Evolutionary conservation across 2,329 filamentous ascomycete genomes (phyloP).

Genomic region (Eutypella sp.): DNA sequence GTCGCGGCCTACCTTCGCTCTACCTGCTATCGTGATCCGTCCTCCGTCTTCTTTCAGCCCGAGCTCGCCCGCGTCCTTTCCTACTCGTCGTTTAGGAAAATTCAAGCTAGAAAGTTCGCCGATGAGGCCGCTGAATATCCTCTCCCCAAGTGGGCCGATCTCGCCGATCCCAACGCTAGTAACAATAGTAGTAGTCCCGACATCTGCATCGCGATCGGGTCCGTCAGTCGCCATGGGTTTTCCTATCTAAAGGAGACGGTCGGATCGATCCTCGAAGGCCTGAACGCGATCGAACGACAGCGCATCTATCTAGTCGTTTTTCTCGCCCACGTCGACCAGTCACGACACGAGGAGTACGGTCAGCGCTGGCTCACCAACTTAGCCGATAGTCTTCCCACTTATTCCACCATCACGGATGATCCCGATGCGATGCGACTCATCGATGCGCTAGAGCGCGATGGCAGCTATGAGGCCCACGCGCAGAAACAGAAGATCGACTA

Average conservation of each 20-base stretch:
- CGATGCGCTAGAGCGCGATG: slow-evolving; percentile 9
- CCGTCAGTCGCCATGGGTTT: slow-evolving; percentile 16
- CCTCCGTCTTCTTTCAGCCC: slow-evolving; percentile 19
- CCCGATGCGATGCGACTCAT: slow-evolving; percentile 7
- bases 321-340: slow-evolving; percentile 17
- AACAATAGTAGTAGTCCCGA: slow-evolving; percentile 6
- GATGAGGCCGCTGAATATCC: slow-evolving; percentile 14
- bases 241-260: slow-evolving; percentile 20
- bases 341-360: slow-evolving; percentile 13
- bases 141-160: slow-evolving; percentile 9
- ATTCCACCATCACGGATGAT: slow-evolving; percentile 6
- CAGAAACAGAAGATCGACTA: slow-evolving; percentile 20
- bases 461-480: slow-evolving; percentile 13
- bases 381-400: slow-evolving; percentile 16
- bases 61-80: slow-evolving; percentile 17
- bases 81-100: slow-evolving; percentile 19
- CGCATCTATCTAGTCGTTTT: slow-evolving; percentile 18
- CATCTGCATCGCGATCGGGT: slow-evolving; percentile 15
- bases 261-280: slow-evolving; percentile 17
- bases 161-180: not conserved
- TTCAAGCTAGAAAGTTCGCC: slow-evolving; percentile 14
- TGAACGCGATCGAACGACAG: slow-evolving; percentile 13
- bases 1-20: slow-evolving; percentile 14
- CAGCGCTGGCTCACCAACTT: slow-evolving; percentile 17
- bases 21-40: slow-evolving; percentile 19